These are phyloP conservation scores for Lasiosphaeria miniovina DNA, from an alignment of 495 filamentous ascomycete genomes.

Conservation along the genomic window DNA sequence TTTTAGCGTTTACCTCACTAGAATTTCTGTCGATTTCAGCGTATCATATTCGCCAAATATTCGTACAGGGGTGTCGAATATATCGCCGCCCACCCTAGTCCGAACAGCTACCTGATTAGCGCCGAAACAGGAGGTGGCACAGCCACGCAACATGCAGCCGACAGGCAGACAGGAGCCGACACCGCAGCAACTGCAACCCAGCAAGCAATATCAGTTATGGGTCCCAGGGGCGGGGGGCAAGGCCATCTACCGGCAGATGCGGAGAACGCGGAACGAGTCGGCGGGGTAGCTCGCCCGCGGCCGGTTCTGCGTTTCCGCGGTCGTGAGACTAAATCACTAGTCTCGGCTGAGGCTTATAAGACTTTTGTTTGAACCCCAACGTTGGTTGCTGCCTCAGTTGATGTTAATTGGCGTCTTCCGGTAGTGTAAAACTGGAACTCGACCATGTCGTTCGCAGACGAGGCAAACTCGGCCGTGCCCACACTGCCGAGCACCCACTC, in stretches of 20 bases:
- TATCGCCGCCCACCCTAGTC: too few relatives aligned
- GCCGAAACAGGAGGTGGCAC: not conserved
- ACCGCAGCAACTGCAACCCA: too few relatives aligned
- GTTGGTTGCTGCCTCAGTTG: not conserved
- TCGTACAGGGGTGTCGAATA: too few relatives aligned
- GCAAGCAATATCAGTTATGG: too few relatives aligned
- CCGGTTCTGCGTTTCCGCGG: slow-evolving; percentile 10
- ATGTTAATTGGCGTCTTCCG: not conserved
- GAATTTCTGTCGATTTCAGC: too few relatives aligned
- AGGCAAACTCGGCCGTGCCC: slow-evolving; percentile 35
- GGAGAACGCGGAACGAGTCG: slow-evolving; percentile 5
- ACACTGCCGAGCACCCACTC: slow-evolving; percentile 41
- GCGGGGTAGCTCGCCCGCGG: slow-evolving; percentile 11
- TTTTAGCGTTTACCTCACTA: too few relatives aligned
- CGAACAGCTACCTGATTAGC: too few relatives aligned
- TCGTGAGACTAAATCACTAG: not conserved
- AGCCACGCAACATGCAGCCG: not conserved
- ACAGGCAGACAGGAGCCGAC: too few relatives aligned
- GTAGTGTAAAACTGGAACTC: not conserved
- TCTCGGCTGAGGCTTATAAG: not conserved
- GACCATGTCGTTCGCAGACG: slow-evolving; percentile 31
- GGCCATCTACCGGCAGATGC: slow-evolving; percentile 21
- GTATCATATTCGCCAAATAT: too few relatives aligned
- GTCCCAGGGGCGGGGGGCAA: not conserved
- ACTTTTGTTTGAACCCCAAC: not conserved